These are phyloP conservation scores for Leccinum pachyderme DNA, from an alignment of 1,284 basidiomycete species.

Conservation along the genomic window DNA sequence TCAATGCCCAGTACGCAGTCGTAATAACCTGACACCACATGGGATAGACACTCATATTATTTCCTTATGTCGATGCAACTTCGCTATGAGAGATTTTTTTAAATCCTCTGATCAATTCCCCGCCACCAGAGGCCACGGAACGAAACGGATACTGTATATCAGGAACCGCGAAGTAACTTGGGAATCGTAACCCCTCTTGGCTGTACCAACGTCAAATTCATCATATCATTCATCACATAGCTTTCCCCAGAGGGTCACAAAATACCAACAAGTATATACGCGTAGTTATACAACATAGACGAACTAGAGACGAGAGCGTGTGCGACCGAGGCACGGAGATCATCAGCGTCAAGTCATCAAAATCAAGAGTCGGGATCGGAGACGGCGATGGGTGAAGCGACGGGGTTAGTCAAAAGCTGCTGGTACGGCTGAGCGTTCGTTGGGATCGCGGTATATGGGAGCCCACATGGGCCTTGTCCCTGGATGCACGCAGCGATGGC, in stretches of 20 bases:
- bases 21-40: too few species aligned
- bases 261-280: background rate
- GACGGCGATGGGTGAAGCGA: background rate
- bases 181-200: too few species aligned
- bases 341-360: background rate
- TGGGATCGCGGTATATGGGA: slow-evolving; percentile 26
- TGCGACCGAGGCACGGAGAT: background rate
- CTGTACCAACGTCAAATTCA: too few species aligned
- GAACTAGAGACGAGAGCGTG: background rate
- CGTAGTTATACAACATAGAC: background rate
- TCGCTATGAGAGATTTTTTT: too few species aligned
- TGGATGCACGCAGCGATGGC: slow-evolving; percentile 39
- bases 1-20: too few species aligned
- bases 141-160: too few species aligned
- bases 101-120: too few species aligned
- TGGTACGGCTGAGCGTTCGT: slow-evolving; percentile 28
- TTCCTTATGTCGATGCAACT: too few species aligned
- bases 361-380: background rate
- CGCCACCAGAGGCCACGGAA: too few species aligned
- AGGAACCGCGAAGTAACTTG: too few species aligned
- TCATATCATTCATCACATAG: too few species aligned
- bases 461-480: slow-evolving; percentile 26
- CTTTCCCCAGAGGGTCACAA: background rate
- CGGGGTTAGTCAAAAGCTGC: slow-evolving; percentile 9
- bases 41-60: too few species aligned